Base-by-base conservation (phyloP, 192 early-diverging fungal species). In the Chytriomyces confervae region DNA sequence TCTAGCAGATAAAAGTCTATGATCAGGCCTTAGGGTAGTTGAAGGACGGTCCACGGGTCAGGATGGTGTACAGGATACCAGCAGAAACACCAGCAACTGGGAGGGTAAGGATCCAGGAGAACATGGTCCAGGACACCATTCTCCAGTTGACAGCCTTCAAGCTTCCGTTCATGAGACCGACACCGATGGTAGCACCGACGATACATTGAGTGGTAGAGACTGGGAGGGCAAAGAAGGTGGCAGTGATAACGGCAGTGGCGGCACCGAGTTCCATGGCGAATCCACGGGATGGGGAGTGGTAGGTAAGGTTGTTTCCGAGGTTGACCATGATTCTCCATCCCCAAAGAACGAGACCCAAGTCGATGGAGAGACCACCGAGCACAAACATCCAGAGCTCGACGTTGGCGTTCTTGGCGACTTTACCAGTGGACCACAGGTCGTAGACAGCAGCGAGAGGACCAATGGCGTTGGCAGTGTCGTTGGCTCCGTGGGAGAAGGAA, bases 161-260 rank as follows among this genome's bases (percentile, higher is more conserved):
- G 74, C 77, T 78, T 29, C 90, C 90, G 66, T 93, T 91, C 80
- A 90, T 92, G 44, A 95, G 86, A 62, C 93, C 94, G 60, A 95
- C 88, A 23, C 84, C 85, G 6, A 88, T 83, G 8, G 93, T 91
- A 23, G 94, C 89, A 65, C 94, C 94, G 50, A 90, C 91, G 45
- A 94, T 92, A 81, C 94, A 95, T 69, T 93, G 93, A 5, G 93
- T 95, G 0, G 94, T 93, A 7, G 93, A 93, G 2, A 95, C 93
- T 10, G 94, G 94, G 9, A 95, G 84, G 44, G 86, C 87, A 47
- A 95, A 77, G 81, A 92, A 92, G 61, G 92, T 93, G 68, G 92
- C 92, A 7, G 94, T 93, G 60, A 95, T 85, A 20, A 95, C 92
- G 9, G 94, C 92, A 20, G 95, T 85, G 36, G 88, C 87, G 29